Evolutionary conservation across 805 yeast species (phyloP).

Genomic region (Hanseniaspora taiwanica): DNA sequence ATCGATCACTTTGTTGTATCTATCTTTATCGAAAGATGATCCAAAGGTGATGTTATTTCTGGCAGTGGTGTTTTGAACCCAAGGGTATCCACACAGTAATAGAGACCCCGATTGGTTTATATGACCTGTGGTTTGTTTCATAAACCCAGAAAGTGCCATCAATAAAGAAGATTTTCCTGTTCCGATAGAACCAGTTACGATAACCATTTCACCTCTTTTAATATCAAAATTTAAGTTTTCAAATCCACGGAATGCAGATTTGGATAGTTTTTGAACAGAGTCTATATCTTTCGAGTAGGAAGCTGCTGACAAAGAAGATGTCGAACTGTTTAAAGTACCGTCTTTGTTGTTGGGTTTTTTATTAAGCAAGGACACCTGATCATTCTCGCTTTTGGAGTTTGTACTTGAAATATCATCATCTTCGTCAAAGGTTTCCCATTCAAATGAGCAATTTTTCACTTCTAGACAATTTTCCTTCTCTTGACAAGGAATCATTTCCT

Average conservation of each 20-base stretch:
- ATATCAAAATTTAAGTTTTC: conserved; percentile 33
- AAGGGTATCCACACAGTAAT: conserved; percentile 41
- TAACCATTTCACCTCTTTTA: conserved; percentile 50
- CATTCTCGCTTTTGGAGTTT: too few species aligned
- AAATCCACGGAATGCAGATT: conserved; percentile 32
- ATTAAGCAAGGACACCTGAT: too few species aligned
- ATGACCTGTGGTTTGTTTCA: conserved; percentile 1
- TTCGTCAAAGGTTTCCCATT: conserved; percentile 5
- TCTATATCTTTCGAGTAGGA: neutral
- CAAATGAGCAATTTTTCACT: conserved; percentile 4
- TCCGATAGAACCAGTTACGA: conserved; percentile 68
- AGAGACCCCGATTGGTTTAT: conserved; percentile 30
- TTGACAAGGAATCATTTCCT: conserved; percentile 1
- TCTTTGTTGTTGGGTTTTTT: too few species aligned
- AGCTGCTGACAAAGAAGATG: neutral
- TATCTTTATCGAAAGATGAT: conserved; percentile 30
- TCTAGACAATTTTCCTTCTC: neutral
- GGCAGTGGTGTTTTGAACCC: conserved; percentile 68
- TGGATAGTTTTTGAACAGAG: conserved; percentile 2
- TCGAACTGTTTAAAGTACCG: too few species aligned
- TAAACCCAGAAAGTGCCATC: conserved; percentile 31
- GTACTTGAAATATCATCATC: too few species aligned
- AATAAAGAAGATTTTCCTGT: conserved; percentile 64
- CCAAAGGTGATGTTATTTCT: conserved; percentile 59
- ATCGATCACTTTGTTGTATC: conserved; percentile 38